Percentiles rank a stretch among this genome's conserved stretches.
Conservation (phyloP, 75 land plant genomes). For the Pseudotsuga menziesii region DNA sequence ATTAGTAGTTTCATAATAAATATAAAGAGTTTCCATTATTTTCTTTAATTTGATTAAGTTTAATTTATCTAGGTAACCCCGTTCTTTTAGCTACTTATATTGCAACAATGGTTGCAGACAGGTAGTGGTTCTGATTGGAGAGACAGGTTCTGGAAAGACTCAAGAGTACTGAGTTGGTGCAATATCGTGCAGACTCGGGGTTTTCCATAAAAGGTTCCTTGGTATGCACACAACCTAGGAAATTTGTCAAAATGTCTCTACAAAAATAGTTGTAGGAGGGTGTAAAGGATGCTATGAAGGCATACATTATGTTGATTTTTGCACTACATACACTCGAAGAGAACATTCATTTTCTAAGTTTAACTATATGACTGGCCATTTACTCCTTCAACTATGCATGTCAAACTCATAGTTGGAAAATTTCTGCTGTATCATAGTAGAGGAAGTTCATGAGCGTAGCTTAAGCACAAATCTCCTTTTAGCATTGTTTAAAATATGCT, state of each 20-base stretch:
- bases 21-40: too few species aligned
- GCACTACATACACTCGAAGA: constrained; percentile 28
- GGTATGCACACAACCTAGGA: constrained; percentile 86
- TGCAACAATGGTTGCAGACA: too few species aligned
- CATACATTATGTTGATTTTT: too few species aligned
- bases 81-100: too few species aligned
- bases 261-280: constrained; percentile 65
- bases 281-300: too few species aligned
- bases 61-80: too few species aligned
- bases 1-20: too few species aligned
- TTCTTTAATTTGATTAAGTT: too few species aligned
- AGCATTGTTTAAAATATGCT: constrained; percentile 47
- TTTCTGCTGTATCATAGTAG: constrained; percentile 68
- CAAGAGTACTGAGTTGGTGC: constrained; percentile 83
- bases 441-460: too few species aligned
- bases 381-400: too few species aligned
- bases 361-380: constrained; percentile 67
- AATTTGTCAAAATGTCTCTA: constrained; percentile 60
- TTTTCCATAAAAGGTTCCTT: constrained; percentile 39
- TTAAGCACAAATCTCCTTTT: constrained; percentile 79
- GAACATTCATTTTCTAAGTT: constrained; percentile 26
- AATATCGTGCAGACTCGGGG: constrained; percentile 71
- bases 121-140: too few species aligned
- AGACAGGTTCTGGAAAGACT: too few species aligned
- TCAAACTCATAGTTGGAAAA: constrained; percentile 33